Evolutionary conservation across 2,329 filamentous ascomycete genomes (phyloP).

Genomic region (Fusarium sp.): DNA sequence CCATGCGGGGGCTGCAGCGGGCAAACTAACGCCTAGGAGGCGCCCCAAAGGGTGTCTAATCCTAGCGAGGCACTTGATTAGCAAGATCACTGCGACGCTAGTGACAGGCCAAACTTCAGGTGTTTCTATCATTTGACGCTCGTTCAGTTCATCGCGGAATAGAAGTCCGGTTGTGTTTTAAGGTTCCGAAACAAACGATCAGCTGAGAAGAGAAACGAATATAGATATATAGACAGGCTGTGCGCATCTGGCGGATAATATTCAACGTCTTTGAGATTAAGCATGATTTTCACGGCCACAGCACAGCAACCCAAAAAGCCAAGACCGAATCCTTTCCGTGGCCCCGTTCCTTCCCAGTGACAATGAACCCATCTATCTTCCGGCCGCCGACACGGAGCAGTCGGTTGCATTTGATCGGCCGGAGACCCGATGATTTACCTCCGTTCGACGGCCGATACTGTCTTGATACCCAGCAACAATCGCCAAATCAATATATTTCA

Average conservation of each 20-base stretch:
- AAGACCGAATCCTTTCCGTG: slow-evolving; percentile 11
- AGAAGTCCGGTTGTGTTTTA: background rate
- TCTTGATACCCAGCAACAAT: background rate
- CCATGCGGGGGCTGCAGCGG: slow-evolving; percentile 36
- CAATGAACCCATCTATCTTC: slow-evolving; percentile 16
- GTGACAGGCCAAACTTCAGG: slow-evolving; percentile 13
- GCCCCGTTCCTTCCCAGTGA: slow-evolving; percentile 26
- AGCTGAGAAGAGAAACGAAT: background rate
- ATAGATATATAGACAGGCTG: background rate
- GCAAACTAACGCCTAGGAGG: slow-evolving; percentile 10
- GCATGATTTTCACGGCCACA: background rate
- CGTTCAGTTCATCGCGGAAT: slow-evolving; percentile 16
- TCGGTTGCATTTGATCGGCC: slow-evolving; percentile 14
- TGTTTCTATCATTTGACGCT: slow-evolving; percentile 1
- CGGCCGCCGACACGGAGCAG: slow-evolving; percentile 35
- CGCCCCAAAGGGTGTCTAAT: slow-evolving; percentile 30
- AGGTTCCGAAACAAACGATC: background rate
- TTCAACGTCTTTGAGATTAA: background rate
- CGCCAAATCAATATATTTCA: background rate
- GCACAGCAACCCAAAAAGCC: slow-evolving; percentile 7
- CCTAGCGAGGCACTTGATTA: slow-evolving; percentile 34
- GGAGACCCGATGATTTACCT: slow-evolving; percentile 22
- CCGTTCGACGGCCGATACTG: slow-evolving; percentile 26
- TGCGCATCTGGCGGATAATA: background rate
- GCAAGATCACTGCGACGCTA: slow-evolving; percentile 33